A percentile compares a stretch with the other conserved stretches of the same genome.
phyloP scores from a whole-genome alignment of 495 filamentous ascomycete genomes.

The Tuber melanosporum region DNA sequence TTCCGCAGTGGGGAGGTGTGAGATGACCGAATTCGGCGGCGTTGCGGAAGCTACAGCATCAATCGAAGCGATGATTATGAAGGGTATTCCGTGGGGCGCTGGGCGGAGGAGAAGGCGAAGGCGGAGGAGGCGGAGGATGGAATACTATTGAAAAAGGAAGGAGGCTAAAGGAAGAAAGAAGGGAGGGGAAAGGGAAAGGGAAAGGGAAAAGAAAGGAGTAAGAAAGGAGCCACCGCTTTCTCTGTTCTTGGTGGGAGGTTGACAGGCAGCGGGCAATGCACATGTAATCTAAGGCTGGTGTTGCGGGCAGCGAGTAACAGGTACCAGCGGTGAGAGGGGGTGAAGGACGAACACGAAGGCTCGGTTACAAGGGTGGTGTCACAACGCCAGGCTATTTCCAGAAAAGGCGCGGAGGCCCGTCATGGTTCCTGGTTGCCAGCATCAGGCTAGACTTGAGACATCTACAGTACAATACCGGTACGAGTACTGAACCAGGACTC shows the following conservation, averaged over 20 bases:
- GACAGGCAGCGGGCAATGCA: background rate
- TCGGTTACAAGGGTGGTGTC: background rate
- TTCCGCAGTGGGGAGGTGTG: constrained; percentile 3
- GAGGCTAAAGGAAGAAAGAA: constrained; percentile 10
- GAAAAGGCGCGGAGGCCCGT: background rate
- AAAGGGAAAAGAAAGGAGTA: background rate
- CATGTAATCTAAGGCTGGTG: background rate
- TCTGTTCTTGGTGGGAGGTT: background rate
- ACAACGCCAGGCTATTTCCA: background rate
- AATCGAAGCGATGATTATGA: constrained; percentile 5
- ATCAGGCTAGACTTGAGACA: too few relatives aligned
- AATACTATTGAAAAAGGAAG: background rate
- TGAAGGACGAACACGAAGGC: constrained; percentile 6
- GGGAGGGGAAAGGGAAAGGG: background rate
- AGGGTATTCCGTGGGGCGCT: background rate
- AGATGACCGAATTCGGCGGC: background rate
- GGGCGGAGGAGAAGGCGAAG: background rate
- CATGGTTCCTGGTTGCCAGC: background rate
- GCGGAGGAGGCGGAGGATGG: background rate
- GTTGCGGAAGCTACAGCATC: constrained; percentile 24
- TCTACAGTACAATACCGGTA: too few relatives aligned
- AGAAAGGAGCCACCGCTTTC: background rate
- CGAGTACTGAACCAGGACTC: too few relatives aligned
- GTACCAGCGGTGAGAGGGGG: background rate
- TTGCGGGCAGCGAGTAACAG: background rate